Evolutionary conservation across 164 flowering plant species (phyloP), one percentile per base, ranked within the genome.

Genomic region (Kalanchoe fedtschenkoi): DNA sequence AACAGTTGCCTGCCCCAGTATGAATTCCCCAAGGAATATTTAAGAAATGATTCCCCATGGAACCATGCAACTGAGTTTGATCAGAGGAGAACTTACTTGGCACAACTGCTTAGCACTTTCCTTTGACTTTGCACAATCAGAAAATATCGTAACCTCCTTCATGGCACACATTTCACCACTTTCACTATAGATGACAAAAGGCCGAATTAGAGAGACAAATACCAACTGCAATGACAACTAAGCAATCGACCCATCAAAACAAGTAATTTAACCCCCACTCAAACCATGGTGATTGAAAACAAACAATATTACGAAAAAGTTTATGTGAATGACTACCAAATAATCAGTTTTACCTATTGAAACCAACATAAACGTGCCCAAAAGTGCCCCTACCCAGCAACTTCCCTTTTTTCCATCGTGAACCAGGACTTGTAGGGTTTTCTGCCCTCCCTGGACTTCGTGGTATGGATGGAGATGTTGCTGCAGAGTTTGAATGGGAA

Each of bases 161-260:
- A 91, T 91, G 34, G 97, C 96, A 80, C 97, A 88, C 97, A 91
- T 91, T 66, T 88, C 97, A 19, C 95, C 97, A 67, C 87, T 91
- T 70, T 84, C 97, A 77, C 97, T 91, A 37, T 21, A 65, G 24
- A 62, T 60, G 32, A 65, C 7, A 11, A 32, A 29, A 54, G 54
- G 8, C 28, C 15, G 44, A 11, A 51, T 51, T 51, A 26, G 28
- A 24, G 56, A 32, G 9, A 44, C 51, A 44, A 19, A 6, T 6
- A 51, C 13, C 32, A 24, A 28, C 30, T 9, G 14, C 5, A 5
- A 51, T 51, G 56, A 51, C 16, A 15, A 24, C 6, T 51, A 22
- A 26, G 26, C 11, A 51, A 51, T 26, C 26, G 16, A 51, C 26
- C 32, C 17, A 26, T 11, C 4, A 32, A 28, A 17, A 19, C 54